A percentile compares a stretch with the other conserved stretches of the same genome.
Evolutionary conservation across 441 rosid species (phyloP).

Genomic region (Populus hybrid): DNA sequence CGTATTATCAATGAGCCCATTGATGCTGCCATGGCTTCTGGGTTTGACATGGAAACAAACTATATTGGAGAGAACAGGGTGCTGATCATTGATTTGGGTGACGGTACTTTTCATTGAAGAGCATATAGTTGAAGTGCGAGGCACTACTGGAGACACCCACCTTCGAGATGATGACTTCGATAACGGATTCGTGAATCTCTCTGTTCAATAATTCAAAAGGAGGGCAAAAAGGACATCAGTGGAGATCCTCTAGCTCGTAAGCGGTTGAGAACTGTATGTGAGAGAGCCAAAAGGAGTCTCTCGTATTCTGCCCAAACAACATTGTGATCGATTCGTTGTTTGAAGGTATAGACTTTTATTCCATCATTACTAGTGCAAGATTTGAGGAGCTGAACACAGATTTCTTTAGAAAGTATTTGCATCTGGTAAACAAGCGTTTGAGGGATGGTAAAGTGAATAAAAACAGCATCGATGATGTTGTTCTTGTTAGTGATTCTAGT

Average conservation of each 20-base stretch:
- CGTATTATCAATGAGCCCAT: slow-evolving; percentile 53
- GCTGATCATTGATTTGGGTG: slow-evolving; percentile 41
- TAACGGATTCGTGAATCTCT: slow-evolving; percentile 37
- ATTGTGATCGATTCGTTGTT: too few species aligned
- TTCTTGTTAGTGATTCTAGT: slow-evolving; percentile 69
- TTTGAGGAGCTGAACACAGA: too few species aligned
- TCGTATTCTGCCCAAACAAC: not conserved
- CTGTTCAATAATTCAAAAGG: slow-evolving; percentile 63
- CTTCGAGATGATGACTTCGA: slow-evolving; percentile 50
- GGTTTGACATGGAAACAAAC: slow-evolving; percentile 49
- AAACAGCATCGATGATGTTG: slow-evolving; percentile 20
- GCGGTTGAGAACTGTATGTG: not conserved
- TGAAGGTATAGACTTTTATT: too few species aligned
- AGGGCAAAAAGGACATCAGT: slow-evolving; percentile 55
- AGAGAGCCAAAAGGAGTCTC: slow-evolving; percentile 39
- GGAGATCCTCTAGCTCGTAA: slow-evolving; percentile 60
- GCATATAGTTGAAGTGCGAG: slow-evolving; percentile 57
- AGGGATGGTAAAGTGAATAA: too few species aligned
- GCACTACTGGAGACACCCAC: slow-evolving; percentile 61
- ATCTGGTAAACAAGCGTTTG: too few species aligned
- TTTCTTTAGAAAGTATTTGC: too few species aligned
- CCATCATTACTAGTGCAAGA: too few species aligned
- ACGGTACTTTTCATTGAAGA: slow-evolving; percentile 61
- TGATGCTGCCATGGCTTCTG: slow-evolving; percentile 64
- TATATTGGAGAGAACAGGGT: slow-evolving; percentile 56